These are phyloP conservation scores for Larix kaempferi DNA, from an alignment of 75 land plant genomes.

Conservation along the genomic window DNA sequence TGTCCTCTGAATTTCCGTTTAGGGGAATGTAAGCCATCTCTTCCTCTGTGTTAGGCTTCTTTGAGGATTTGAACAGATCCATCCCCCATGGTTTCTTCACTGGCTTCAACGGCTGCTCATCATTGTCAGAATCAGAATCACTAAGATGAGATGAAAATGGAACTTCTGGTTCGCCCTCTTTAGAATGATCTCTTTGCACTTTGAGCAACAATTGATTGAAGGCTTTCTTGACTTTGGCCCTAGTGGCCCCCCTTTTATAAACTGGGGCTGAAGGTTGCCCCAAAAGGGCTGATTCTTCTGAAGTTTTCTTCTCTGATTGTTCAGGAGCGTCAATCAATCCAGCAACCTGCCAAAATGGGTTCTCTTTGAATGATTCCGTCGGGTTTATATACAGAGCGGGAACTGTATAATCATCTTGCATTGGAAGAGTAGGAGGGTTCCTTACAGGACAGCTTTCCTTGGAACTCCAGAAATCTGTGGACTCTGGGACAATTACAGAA, in stretches of 20 bases:
- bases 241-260: constrained; percentile 2
- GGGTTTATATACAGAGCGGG: constrained; percentile 9
- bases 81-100: constrained; percentile 53
- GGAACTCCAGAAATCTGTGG: constrained; percentile 17
- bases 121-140: constrained; percentile 16
- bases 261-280: neutral
- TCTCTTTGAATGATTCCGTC: constrained; percentile 18
- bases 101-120: constrained; percentile 18
- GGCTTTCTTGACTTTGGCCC: constrained; percentile 17
- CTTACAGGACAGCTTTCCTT: constrained; percentile 13
- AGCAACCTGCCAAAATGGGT: constrained; percentile 27
- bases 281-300: constrained; percentile 9
- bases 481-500: constrained; percentile 16
- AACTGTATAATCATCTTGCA: constrained; percentile 5
- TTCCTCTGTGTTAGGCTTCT: constrained; percentile 24
- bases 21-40: constrained; percentile 31
- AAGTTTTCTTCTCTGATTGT: neutral
- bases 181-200: constrained; percentile 10
- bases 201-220: constrained; percentile 27
- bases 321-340: constrained; percentile 5
- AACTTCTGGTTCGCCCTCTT: neutral
- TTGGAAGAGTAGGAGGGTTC: neutral
- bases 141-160: constrained; percentile 9
- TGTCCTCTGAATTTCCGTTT: constrained; percentile 29
- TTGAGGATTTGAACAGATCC: constrained; percentile 62